Base-by-base conservation (phyloP, 345 rosid genomes). In the Eucalyptus sp. region DNA sequence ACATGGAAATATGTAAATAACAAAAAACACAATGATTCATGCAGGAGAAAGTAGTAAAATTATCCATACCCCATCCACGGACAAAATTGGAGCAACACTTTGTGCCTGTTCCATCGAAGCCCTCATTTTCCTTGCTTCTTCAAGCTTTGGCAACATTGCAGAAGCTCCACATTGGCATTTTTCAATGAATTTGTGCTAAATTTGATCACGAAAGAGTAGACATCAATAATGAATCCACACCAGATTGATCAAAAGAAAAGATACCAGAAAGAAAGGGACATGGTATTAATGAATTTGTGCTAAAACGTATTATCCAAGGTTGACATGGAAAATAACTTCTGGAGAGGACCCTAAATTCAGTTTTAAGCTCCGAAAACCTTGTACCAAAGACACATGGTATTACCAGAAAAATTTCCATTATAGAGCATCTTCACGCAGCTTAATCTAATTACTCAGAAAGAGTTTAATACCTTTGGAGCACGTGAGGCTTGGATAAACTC, bases 161-260 rank as follows among this genome's bases (percentile, higher is more conserved):
- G 97, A 94, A 90, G 99, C 98, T 84, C 99, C 99, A 91, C 89
- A 92, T 92, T 96, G 97, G 94, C 97, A 96, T 93, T 95, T 97
- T 90, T 94, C 98, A 81, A 96, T 94, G 90, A 98, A 98, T 91
- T 98, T 98, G 93, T 98, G 99, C 99, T 97, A 90, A 81, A 89
- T 89, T 90, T 88, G 87, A 91, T 91, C 88, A 51, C 5, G 2
- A 31, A 43, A 29, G 15, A 37, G 41, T 76, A 41, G 58, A 37
- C 14, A 44, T 76, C 25, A 71, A 33, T 18, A 33, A 71, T 68
- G 7, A 17, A 33, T 71, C 81, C 81, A 18, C 46, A 10, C 48
- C 27, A 76, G 46, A 76, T 37, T 20, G 83, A 76, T 37, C 83
- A 37, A 18, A 76, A 18, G 83, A 76, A 76, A 37, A 37, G 83